Evolutionary conservation across 805 yeast species (phyloP).

Genomic region (Saccharomycopsis olivae): DNA sequence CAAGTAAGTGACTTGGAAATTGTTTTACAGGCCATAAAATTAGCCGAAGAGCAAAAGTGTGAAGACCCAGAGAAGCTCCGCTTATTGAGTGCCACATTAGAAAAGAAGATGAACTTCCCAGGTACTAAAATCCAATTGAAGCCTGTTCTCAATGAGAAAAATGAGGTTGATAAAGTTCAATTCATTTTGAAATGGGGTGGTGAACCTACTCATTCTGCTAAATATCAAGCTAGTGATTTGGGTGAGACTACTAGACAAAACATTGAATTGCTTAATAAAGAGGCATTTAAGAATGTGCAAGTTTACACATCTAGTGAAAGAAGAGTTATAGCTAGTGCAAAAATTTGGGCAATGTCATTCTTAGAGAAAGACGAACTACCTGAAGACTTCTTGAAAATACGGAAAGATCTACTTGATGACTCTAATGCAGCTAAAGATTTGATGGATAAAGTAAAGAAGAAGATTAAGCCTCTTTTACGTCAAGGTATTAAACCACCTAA

Average conservation of each 20-base stretch:
- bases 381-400: slow-evolving; percentile 66
- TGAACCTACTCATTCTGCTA: slow-evolving; percentile 97
- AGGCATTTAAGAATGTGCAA: slow-evolving; percentile 73
- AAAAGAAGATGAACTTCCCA: slow-evolving; percentile 80
- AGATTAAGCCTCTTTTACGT: slow-evolving; percentile 84
- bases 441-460: slow-evolving; percentile 97
- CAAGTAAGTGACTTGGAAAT: slow-evolving; percentile 78
- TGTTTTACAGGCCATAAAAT: slow-evolving; percentile 72
- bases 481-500: slow-evolving; percentile 97
- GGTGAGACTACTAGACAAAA: slow-evolving; percentile 96
- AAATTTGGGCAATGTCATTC: slow-evolving; percentile 70
- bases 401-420: slow-evolving; percentile 90
- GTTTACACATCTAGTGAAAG: slow-evolving; percentile 90
- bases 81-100: slow-evolving; percentile 73
- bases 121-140: slow-evolving; percentile 95
- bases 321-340: slow-evolving; percentile 89
- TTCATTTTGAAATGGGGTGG: slow-evolving; percentile 98
- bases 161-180: slow-evolving; percentile 87
- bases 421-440: slow-evolving; percentile 96
- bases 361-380: slow-evolving; percentile 58
- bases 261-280: slow-evolving; percentile 72
- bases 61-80: slow-evolving; percentile 74
- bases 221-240: slow-evolving; percentile 85
- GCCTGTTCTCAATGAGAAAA: slow-evolving; percentile 61
- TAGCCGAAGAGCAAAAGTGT: slow-evolving; percentile 67